These are phyloP conservation scores for Stevia rebaudiana DNA, from an alignment of 140 eudicot genomes.

Conservation along the genomic window DNA sequence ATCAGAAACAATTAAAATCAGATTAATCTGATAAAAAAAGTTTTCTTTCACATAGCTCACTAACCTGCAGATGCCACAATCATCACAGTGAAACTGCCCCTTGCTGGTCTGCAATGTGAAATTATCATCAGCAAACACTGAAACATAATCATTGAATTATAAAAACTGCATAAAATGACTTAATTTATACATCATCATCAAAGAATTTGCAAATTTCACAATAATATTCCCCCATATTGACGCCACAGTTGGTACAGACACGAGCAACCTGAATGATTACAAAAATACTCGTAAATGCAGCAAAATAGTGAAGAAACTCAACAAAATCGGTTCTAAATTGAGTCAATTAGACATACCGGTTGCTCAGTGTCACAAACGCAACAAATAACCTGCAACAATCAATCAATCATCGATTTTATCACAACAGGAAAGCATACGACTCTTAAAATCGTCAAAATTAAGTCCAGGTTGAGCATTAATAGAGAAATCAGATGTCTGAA, in stretches of 20 bases:
- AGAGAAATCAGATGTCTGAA: neutral
- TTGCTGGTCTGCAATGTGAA: constrained; percentile 52
- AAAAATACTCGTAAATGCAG: neutral
- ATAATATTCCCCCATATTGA: constrained; percentile 91
- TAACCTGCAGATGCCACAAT: constrained; percentile 98
- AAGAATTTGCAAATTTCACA: constrained; percentile 86
- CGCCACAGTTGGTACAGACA: constrained; percentile 91
- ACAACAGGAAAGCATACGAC: neutral
- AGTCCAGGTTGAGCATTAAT: constrained; percentile 1
- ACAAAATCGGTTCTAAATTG: constrained; percentile 6
- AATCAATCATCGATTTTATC: constrained; percentile 19
- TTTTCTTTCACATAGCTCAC: constrained; percentile 6
- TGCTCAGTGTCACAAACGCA: constrained; percentile 90
- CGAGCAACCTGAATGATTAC: constrained; percentile 54
- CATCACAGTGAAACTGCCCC: constrained; percentile 84
- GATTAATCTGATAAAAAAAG: neutral
- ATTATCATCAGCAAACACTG: constrained; percentile 11
- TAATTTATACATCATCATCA: constrained; percentile 71
- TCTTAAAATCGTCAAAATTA: neutral
- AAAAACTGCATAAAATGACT: neutral
- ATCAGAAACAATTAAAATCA: constrained; percentile 4
- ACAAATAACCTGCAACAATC: constrained; percentile 73
- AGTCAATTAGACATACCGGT: constrained; percentile 48
- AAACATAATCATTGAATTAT: constrained; percentile 11
- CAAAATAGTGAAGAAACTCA: neutral